A percentile compares a stretch with the other conserved stretches of the same genome.
Conservation (phyloP, 257 asterid species). For the Ballota nigra region DNA sequence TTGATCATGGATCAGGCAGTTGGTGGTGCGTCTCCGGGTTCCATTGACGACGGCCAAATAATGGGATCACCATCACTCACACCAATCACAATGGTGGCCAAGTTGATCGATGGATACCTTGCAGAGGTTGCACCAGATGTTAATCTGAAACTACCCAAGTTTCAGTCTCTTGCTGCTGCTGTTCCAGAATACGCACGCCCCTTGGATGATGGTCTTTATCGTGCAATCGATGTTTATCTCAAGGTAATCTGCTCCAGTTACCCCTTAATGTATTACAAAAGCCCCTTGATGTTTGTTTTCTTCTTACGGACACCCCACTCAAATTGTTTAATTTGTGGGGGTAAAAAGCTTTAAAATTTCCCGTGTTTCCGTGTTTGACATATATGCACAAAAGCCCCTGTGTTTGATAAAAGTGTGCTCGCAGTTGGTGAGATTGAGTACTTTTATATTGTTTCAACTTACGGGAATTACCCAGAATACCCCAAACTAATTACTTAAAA, state of each 20-base stretch:
- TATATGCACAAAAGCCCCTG: too few relatives aligned
- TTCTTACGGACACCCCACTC: neutral
- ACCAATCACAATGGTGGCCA: conserved; percentile 91
- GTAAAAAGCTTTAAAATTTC: too few relatives aligned
- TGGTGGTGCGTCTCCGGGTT: conserved; percentile 81
- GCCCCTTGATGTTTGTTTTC: neutral
- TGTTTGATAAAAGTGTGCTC: too few relatives aligned
- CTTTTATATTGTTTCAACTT: too few relatives aligned
- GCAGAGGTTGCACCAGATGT: conserved; percentile 97
- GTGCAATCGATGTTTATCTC: conserved; percentile 85
- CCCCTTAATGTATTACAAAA: neutral
- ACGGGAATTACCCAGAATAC: too few relatives aligned
- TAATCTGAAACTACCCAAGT: conserved; percentile 81
- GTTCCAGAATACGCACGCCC: conserved; percentile 95
- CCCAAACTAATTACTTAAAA: too few relatives aligned
- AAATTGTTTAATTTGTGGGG: neutral
- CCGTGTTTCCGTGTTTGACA: too few relatives aligned
- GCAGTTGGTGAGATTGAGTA: too few relatives aligned
- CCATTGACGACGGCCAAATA: conserved; percentile 63
- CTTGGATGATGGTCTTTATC: conserved; percentile 94
- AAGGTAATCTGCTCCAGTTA: conserved; percentile 49
- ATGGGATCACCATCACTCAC: conserved; percentile 88
- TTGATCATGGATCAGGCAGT: conserved; percentile 69
- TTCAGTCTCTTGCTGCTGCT: conserved; percentile 82
- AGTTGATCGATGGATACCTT: conserved; percentile 84